Percentiles rank a stretch among this genome's conserved stretches.
Conservation (phyloP, 495 filamentous ascomycete genomes). For the Xylaria acuta region DNA sequence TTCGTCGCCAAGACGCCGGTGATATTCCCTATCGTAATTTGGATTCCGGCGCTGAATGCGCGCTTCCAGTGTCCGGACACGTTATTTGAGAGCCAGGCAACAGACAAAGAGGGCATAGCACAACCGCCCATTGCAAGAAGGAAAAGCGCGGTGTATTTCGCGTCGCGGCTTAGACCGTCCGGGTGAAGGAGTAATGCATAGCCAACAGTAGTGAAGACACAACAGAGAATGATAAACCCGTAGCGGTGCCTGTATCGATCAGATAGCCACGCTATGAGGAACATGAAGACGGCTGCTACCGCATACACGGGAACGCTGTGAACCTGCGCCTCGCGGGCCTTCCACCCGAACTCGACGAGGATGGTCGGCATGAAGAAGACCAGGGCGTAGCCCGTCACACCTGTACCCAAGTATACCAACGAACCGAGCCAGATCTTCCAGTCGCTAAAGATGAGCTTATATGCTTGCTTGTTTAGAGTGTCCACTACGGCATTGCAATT, state of each 20-base stretch:
- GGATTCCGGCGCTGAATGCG: constrained; percentile 60
- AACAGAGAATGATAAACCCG: constrained; percentile 56
- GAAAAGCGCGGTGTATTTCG: constrained; percentile 64
- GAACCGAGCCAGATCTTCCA: constrained; percentile 63
- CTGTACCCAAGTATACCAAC: constrained; percentile 58
- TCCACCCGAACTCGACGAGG: constrained; percentile 63
- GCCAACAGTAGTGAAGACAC: constrained; percentile 55
- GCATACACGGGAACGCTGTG: constrained; percentile 64
- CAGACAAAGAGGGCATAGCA: constrained; percentile 54
- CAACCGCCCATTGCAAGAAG: constrained; percentile 60
- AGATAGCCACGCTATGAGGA: constrained; percentile 52
- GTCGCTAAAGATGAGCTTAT: constrained; percentile 56
- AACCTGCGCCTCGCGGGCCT: constrained; percentile 56
- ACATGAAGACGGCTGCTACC: constrained; percentile 54
- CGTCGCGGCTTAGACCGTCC: constrained; percentile 34
- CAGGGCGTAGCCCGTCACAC: constrained; percentile 57
- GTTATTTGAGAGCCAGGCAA: constrained; percentile 61
- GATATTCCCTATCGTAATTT: constrained; percentile 63
- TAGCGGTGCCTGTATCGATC: constrained; percentile 49
- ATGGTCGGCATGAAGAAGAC: constrained; percentile 65
- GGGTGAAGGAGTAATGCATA: constrained; percentile 57
- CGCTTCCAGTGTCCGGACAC: constrained; percentile 69
- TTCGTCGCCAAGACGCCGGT: constrained; percentile 64
- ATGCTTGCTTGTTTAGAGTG: constrained; percentile 52
- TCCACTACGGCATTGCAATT: constrained; percentile 40